phyloP scores from a whole-genome alignment of 192 early-diverging fungal genomes.

The Entophlyctis luteolus region DNA sequence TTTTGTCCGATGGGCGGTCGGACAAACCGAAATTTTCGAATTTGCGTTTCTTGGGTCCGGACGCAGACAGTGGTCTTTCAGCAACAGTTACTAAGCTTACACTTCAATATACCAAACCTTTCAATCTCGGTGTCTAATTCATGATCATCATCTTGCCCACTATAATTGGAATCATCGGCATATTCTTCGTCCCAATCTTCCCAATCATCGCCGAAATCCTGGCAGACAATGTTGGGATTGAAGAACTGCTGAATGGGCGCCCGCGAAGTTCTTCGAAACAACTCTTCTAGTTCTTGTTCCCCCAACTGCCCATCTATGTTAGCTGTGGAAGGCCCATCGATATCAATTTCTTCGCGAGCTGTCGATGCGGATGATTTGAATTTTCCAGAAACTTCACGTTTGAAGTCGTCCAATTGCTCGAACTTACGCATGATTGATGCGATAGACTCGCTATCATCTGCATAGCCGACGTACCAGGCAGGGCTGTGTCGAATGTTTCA shows the following conservation, averaged over 20 bases:
- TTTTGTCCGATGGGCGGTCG: background rate
- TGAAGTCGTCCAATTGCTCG: conserved; percentile 86
- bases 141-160: background rate
- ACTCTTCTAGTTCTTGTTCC: conserved; percentile 43
- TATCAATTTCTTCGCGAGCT: background rate
- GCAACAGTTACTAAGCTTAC: background rate
- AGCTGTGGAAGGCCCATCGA: conserved; percentile 1
- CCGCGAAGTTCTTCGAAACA: conserved; percentile 11
- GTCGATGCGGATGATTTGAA: background rate
- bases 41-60: background rate
- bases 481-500: too few relatives aligned
- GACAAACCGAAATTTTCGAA: background rate
- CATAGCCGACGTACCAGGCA: conserved; percentile 86
- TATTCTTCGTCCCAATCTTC: background rate
- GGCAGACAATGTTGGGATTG: background rate
- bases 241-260: background rate
- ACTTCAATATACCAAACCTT: too few relatives aligned
- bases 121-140: background rate
- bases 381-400: conserved; percentile 64
- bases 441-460: conserved; percentile 93
- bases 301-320: background rate
- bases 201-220: background rate
- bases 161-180: background rate
- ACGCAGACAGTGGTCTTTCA: background rate
- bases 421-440: conserved; percentile 98